Evolutionary conservation across 768 basidiomycete genomes (phyloP).

Genomic region (Tricholoma hemisulphureum): DNA sequence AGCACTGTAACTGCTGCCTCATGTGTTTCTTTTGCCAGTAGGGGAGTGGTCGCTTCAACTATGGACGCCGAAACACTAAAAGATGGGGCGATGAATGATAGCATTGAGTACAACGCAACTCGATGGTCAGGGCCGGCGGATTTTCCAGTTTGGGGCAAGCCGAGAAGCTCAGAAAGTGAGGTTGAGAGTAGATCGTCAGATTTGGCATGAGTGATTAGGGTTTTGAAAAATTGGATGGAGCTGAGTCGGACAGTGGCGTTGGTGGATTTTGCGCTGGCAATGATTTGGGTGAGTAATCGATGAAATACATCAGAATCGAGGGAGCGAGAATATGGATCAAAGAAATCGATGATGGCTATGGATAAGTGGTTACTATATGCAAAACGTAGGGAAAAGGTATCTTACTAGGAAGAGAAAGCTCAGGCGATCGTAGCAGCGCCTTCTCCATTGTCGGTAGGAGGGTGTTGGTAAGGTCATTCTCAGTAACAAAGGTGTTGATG

Average conservation of each 20-base stretch:
- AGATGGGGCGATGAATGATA: slow-evolving; percentile 52
- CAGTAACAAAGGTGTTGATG: slow-evolving; percentile 48
- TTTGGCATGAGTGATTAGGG: slow-evolving; percentile 37
- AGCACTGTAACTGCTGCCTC: slow-evolving; percentile 62
- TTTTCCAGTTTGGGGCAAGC: slow-evolving; percentile 80
- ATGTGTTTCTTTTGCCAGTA: slow-evolving; percentile 73
- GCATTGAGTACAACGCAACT: slow-evolving; percentile 75
- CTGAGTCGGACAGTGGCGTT: slow-evolving; percentile 59
- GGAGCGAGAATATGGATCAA: slow-evolving; percentile 50
- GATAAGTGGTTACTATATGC: not conserved
- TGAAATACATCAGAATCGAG: slow-evolving; percentile 49
- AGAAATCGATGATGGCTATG: slow-evolving; percentile 59
- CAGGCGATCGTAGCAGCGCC: slow-evolving; percentile 77
- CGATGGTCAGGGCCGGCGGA: slow-evolving; percentile 87
- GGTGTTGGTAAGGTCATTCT: slow-evolving; percentile 47
- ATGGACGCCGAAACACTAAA: slow-evolving; percentile 37
- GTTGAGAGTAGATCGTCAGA: slow-evolving; percentile 37
- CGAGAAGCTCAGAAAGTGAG: slow-evolving; percentile 63
- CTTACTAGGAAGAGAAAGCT: slow-evolving; percentile 66
- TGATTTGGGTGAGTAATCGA: slow-evolving; percentile 53
- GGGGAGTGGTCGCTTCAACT: slow-evolving; percentile 42
- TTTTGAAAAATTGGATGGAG: slow-evolving; percentile 57
- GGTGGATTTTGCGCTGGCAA: slow-evolving; percentile 74
- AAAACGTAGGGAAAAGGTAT: not conserved
- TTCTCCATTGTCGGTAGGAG: slow-evolving; percentile 79